Percentiles rank a stretch among this genome's conserved stretches.
Evolutionary conservation across 2,329 filamentous ascomycete species (phyloP).

Genomic region (Botrytis galanthina): DNA sequence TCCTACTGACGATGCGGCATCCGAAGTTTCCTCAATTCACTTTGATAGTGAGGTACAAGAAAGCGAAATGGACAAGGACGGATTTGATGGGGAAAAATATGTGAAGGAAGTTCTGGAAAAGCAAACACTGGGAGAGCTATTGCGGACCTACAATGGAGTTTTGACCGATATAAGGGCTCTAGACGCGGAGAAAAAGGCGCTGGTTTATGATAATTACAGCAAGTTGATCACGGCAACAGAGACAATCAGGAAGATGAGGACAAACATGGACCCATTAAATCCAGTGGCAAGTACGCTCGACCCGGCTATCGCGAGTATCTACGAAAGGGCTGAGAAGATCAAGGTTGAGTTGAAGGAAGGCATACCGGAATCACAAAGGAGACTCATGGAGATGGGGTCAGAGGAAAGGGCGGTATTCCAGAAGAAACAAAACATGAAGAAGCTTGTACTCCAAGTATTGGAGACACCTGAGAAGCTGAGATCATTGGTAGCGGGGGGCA

Average conservation of each 20-base stretch:
- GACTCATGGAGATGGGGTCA: slow-evolving; percentile 56
- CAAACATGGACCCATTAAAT: slow-evolving; percentile 76
- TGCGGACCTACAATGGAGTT: slow-evolving; percentile 68
- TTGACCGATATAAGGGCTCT: slow-evolving; percentile 81
- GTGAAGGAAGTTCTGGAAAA: slow-evolving; percentile 60
- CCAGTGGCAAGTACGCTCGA: slow-evolving; percentile 70
- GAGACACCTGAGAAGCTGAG: slow-evolving; percentile 47
- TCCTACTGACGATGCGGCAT: slow-evolving; percentile 29
- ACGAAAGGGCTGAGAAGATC: slow-evolving; percentile 42
- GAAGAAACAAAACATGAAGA: slow-evolving; percentile 25
- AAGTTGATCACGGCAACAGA: slow-evolving; percentile 96
- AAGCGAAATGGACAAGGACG: slow-evolving; percentile 69
- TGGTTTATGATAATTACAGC: slow-evolving; percentile 98
- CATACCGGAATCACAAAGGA: slow-evolving; percentile 50
- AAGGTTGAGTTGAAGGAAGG: slow-evolving; percentile 32
- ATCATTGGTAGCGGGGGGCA: slow-evolving; percentile 57
- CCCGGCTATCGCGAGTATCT: slow-evolving; percentile 72
- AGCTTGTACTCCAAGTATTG: slow-evolving; percentile 31
- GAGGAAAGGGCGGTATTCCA: slow-evolving; percentile 44
- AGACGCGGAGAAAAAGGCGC: slow-evolving; percentile 92
- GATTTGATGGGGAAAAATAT: slow-evolving; percentile 72
- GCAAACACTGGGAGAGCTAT: slow-evolving; percentile 64
- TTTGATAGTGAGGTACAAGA: slow-evolving; percentile 53
- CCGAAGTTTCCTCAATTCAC: slow-evolving; percentile 42
- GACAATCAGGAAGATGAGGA: slow-evolving; percentile 86